phyloP scores from a whole-genome alignment of 306 rosid genomes.

The Cicer judaicum region DNA sequence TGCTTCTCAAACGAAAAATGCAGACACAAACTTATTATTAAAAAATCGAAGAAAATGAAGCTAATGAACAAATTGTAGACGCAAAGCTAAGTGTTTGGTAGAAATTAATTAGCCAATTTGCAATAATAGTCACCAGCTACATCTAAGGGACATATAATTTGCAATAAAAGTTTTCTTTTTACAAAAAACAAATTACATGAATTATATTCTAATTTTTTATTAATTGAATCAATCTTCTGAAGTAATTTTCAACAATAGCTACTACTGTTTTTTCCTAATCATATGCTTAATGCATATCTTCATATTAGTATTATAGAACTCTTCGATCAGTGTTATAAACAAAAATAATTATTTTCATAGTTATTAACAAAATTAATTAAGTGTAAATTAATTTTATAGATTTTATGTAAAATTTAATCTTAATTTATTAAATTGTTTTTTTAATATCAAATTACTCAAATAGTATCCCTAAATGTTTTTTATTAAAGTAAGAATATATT shows the following conservation, averaged over 20 bases:
- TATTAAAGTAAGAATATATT: too few relatives aligned
- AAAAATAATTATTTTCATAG: too few relatives aligned
- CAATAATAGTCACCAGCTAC: constrained; percentile 12
- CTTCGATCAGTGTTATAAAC: too few relatives aligned
- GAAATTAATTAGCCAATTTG: constrained; percentile 5
- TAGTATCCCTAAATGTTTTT: too few relatives aligned
- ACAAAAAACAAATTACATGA: too few relatives aligned
- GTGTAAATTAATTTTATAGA: too few relatives aligned
- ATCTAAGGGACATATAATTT: constrained; percentile 31
- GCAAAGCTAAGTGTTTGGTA: constrained; percentile 24
- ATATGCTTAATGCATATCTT: constrained; percentile 16
- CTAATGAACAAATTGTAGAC: not conserved
- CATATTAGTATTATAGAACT: constrained; percentile 5
- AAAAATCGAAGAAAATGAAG: not conserved
- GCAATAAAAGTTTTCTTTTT: not conserved
- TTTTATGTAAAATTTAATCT: too few relatives aligned
- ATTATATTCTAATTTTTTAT: too few relatives aligned
- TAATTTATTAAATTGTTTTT: too few relatives aligned
- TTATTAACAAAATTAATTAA: too few relatives aligned
- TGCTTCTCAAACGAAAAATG: constrained; percentile 1
- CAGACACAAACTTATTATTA: not conserved
- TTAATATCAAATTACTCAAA: too few relatives aligned
- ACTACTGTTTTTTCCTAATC: constrained; percentile 36
- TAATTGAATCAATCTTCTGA: too few relatives aligned
- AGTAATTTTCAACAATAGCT: not conserved